Conservation (phyloP, 148 eudicot species). For the Chenopodium album region DNA sequence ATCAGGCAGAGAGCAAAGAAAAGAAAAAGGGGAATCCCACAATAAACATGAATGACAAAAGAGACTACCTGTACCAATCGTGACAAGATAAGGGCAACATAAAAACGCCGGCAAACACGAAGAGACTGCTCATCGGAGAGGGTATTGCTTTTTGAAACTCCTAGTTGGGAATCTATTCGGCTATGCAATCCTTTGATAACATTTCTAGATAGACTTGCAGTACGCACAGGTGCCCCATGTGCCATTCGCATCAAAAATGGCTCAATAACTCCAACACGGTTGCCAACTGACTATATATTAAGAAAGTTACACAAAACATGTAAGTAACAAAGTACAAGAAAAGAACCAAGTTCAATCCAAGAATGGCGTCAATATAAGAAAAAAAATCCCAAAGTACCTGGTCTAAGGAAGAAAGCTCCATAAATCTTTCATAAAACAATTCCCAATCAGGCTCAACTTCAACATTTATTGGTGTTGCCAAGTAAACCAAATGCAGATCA, state of each 20-base stretch:
- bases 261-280: conserved; percentile 92
- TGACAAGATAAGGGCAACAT: conserved; percentile 93
- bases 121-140: conserved; percentile 84
- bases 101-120: conserved; percentile 85
- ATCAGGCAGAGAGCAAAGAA: not conserved
- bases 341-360: not conserved
- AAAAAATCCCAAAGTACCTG: conserved; percentile 53
- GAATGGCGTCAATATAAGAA: not conserved
- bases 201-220: conserved; percentile 51
- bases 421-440: conserved; percentile 85
- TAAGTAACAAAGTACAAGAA: not conserved
- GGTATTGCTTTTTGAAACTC: conserved; percentile 39
- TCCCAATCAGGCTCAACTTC: conserved; percentile 99
- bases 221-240: conserved; percentile 75
- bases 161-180: conserved; percentile 43
- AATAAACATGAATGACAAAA: conserved; percentile 5
- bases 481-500: conserved; percentile 94
- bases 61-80: conserved; percentile 80
- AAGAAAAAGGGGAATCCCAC: not conserved
- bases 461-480: conserved; percentile 93
- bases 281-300: conserved; percentile 82
- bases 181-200: conserved; percentile 48
- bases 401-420: conserved; percentile 77
- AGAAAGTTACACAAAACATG: conserved; percentile 12
- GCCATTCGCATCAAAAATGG: conserved; percentile 99